These are phyloP conservation scores for Berkeleyomyces basicola DNA, from an alignment of 2,329 filamentous ascomycete species.

Conservation along the genomic window DNA sequence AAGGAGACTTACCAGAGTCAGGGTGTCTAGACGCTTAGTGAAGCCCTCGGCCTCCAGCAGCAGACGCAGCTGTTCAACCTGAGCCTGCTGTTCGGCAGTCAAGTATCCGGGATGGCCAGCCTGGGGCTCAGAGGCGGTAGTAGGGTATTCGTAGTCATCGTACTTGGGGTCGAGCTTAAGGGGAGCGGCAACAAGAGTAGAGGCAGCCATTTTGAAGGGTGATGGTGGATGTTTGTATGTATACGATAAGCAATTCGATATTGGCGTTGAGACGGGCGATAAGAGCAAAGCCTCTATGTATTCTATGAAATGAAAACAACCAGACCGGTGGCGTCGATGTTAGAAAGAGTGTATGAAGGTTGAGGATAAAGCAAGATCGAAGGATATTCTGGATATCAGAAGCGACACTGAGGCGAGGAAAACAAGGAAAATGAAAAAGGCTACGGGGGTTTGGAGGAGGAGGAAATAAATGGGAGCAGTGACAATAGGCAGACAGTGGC, in stretches of 20 bases:
- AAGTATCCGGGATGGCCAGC: conserved; percentile 78
- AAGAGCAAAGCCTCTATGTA: not conserved
- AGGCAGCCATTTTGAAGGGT: conserved; percentile 7
- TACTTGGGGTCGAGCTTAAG: conserved; percentile 70
- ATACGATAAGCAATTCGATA: not conserved
- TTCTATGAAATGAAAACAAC: not conserved
- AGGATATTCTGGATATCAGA: not conserved
- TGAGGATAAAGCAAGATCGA: not conserved
- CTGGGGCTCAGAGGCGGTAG: conserved; percentile 50
- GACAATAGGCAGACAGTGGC: not conserved
- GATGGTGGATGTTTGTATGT: not conserved
- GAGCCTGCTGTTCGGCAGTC: conserved; percentile 71
- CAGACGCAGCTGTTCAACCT: conserved; percentile 69
- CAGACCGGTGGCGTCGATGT: not conserved
- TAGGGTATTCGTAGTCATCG: conserved; percentile 90
- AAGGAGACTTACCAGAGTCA: conserved; percentile 55
- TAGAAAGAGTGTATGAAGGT: not conserved
- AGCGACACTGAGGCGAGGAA: not conserved
- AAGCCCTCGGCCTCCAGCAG: conserved; percentile 72
- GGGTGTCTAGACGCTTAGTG: conserved; percentile 72
- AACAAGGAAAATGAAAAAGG: not conserved
- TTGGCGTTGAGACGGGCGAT: not conserved
- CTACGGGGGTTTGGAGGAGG: not conserved
- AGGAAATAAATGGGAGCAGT: not conserved
- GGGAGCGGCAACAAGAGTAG: conserved; percentile 11